Conservation (phyloP, 2,329 filamentous ascomycete species). For the Fusarium subtropicale region DNA sequence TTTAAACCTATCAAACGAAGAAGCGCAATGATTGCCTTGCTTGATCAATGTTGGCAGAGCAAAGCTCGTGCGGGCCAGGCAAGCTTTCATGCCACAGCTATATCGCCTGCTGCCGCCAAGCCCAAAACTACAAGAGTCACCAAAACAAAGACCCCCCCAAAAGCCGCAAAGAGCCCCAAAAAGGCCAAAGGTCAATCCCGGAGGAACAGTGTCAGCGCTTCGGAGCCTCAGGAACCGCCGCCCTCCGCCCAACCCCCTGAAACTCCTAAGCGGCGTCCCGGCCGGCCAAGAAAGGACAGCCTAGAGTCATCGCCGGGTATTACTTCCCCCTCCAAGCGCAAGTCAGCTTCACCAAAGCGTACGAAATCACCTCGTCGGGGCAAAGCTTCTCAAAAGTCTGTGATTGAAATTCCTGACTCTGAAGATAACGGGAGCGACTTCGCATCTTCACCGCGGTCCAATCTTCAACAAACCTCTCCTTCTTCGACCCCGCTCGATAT, state of each 20-base stretch:
- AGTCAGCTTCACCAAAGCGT: conserved; percentile 26
- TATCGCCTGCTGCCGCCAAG: conserved; percentile 29
- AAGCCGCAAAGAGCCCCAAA: conserved; percentile 20
- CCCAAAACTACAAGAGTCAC: conserved; percentile 32
- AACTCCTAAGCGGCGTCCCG: conserved; percentile 54
- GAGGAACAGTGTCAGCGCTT: conserved; percentile 45
- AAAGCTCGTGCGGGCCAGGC: conserved; percentile 54
- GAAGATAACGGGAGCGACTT: conserved; percentile 54
- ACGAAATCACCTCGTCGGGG: conserved; percentile 28
- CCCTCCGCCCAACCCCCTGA: conserved; percentile 51
- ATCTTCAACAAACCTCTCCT: conserved; percentile 57
- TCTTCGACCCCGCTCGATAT: conserved; percentile 58
- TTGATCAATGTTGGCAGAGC: conserved; percentile 78
- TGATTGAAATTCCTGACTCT: conserved; percentile 65
- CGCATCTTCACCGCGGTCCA: conserved; percentile 51
- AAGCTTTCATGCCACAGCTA: conserved; percentile 35
- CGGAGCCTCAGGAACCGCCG: conserved; percentile 50
- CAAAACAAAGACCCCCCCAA: conserved; percentile 23
- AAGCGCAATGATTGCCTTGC: conserved; percentile 74
- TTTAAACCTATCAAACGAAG: conserved; percentile 79
- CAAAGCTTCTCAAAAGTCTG: conserved; percentile 25
- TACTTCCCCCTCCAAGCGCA: conserved; percentile 17
- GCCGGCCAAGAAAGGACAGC: conserved; percentile 56
- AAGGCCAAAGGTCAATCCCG: conserved; percentile 53
- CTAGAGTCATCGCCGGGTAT: conserved; percentile 8